Base-by-base conservation (phyloP, 108 stramenopile species). In the Skeletonema tropicum region DNA sequence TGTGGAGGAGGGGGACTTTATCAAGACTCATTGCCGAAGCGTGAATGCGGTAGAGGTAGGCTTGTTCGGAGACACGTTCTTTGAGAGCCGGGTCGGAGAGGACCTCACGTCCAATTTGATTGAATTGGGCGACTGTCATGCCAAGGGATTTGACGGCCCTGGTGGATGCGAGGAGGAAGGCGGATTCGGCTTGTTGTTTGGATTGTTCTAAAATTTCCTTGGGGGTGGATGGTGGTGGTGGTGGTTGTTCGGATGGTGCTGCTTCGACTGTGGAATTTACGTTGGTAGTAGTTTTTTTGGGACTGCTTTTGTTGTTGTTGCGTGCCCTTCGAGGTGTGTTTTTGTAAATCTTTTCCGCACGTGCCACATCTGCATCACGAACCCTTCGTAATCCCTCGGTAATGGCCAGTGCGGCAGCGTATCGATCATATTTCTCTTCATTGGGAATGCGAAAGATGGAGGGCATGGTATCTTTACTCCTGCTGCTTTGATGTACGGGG, bases 1-100 rank as follows among this genome's bases (percentile, higher is more conserved):
- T 55, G 52, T 8, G 9, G 25, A 88, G 68, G 4, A 89, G 71
- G 19, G 83, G 86, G 8, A 88, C 68, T 19, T 82, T 80, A 30
- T 87, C 86, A 64, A 91, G 79, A 31, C 85, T 73, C 14, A 91
- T 62, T 11, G 85, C 76, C 26, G 83, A 74, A 26, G 88, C 84
- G n/a, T 55, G 52, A 61, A 91, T 79, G 19, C 90, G 86, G 68
- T 91, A 91, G 64, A 91, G 83, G 64, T 91, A 91, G 26, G 90
- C 90, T 77, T 91, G 90, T 73, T 91, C 90, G 58, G 87, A 89
- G 49, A 80, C 88, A 58, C 86, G 78, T 59, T 86, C 88, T 62
- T 86, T 89, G 41, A 91, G 61, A 25, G 63, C 73, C 4, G 67
- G 32, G 60, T 89, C 73, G 46, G 55, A 61, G 0, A 73, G 45